phyloP scores from a whole-genome alignment of 768 basidiomycete species.

The Galerina sulciceps region DNA sequence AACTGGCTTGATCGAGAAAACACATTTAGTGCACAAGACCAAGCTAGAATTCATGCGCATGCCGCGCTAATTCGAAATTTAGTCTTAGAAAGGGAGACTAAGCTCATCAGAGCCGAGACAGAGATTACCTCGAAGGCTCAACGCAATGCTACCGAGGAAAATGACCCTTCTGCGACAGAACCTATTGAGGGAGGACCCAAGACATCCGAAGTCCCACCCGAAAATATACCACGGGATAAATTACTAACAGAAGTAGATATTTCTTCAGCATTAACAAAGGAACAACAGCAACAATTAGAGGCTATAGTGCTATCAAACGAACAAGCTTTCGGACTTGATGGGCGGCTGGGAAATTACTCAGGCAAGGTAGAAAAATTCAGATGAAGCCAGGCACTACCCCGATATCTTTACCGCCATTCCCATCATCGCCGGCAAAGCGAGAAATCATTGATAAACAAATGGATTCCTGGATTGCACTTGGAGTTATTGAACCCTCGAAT shows the following conservation, averaged over 20 bases:
- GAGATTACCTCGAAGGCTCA: conserved; percentile 1
- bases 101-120: background rate
- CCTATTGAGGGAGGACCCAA: conserved; percentile 34
- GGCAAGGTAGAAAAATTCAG: background rate
- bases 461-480: conserved; percentile 33
- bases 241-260: conserved; percentile 12
- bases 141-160: background rate
- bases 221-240: conserved; percentile 5
- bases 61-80: background rate
- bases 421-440: conserved; percentile 29
- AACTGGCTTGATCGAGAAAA: conserved; percentile 17
- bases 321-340: conserved; percentile 2
- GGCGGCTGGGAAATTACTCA: conserved; percentile 4
- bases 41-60: background rate
- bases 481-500: conserved; percentile 41
- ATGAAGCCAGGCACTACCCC: conserved; percentile 26
- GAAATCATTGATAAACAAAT: conserved; percentile 25
- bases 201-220: conserved; percentile 24
- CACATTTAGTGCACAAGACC: background rate
- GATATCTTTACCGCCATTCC: conserved; percentile 28
- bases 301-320: background rate
- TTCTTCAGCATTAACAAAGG: background rate
- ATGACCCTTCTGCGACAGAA: conserved; percentile 18
- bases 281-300: background rate
- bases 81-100: background rate